Evolutionary conservation across 495 filamentous ascomycete genomes (phyloP).

Genomic region (Penicillium mononematosum): DNA sequence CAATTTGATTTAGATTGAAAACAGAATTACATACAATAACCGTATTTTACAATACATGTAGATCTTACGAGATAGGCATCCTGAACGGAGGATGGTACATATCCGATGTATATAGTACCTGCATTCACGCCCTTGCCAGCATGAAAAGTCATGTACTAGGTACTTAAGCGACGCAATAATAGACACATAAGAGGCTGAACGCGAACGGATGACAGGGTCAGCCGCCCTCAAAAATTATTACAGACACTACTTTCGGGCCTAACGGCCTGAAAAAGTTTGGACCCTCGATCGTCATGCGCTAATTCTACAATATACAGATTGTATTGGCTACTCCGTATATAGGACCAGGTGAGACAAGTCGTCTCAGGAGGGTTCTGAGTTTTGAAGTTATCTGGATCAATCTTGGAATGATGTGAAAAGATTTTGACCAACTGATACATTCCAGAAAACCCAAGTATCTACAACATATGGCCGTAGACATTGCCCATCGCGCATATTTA

Average conservation of each 20-base stretch:
- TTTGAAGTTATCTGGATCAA: not conserved
- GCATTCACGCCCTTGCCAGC: not conserved
- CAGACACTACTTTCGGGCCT: not conserved
- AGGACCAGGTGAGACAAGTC: not conserved
- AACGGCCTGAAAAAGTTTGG: constrained; percentile 14
- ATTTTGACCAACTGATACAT: too few relatives aligned
- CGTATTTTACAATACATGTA: not conserved
- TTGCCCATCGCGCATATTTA: not conserved
- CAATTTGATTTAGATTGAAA: not conserved
- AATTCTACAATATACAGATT: constrained; percentile 6
- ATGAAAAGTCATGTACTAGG: not conserved
- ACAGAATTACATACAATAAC: not conserved
- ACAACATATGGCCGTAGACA: not conserved
- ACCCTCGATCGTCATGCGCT: constrained; percentile 23
- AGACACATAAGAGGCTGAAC: not conserved
- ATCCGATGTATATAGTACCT: not conserved
- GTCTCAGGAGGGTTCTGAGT: not conserved
- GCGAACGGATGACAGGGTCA: not conserved
- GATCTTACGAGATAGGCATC: not conserved
- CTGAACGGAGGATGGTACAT: not conserved
- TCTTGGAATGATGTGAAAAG: too few relatives aligned
- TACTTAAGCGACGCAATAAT: not conserved
- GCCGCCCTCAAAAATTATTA: not conserved
- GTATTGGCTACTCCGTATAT: not conserved
- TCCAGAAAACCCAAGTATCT: too few relatives aligned